Percentiles rank a stretch among this genome's conserved stretches.
phyloP scores from a whole-genome alignment of 495 filamentous ascomycete species.

The Talaromyces adpressus region DNA sequence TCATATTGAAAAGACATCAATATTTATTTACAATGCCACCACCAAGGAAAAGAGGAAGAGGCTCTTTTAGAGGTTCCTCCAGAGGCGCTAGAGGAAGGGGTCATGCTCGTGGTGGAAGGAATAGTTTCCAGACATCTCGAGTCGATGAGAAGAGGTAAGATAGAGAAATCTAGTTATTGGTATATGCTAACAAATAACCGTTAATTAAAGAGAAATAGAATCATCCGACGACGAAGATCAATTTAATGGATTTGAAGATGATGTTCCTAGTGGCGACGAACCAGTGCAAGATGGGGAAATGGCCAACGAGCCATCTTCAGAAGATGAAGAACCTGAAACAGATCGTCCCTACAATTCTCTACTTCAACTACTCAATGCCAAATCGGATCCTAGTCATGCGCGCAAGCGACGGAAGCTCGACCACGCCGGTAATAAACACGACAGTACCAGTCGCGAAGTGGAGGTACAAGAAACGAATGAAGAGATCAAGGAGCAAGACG shows the following conservation, averaged over 20 bases:
- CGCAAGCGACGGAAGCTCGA: conserved; percentile 64
- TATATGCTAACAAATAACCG: neutral
- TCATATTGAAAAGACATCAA: neutral
- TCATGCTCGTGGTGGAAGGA: conserved; percentile 15
- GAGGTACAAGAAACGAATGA: conserved; percentile 5
- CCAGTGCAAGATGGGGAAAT: conserved; percentile 17
- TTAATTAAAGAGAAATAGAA: conserved; percentile 22
- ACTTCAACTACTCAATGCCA: conserved; percentile 51
- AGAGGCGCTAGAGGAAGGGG: conserved; percentile 25
- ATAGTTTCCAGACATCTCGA: conserved; percentile 31
- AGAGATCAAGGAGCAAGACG: conserved; percentile 19
- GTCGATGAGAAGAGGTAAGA: conserved; percentile 35
- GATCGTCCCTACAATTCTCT: conserved; percentile 56
- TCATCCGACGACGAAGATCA: conserved; percentile 25
- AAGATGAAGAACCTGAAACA: conserved; percentile 36
- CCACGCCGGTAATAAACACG: conserved; percentile 16
- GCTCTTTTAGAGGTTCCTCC: conserved; percentile 18
- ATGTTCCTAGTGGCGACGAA: conserved; percentile 9
- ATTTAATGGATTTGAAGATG: conserved; percentile 16
- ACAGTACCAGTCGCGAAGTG: conserved; percentile 7
- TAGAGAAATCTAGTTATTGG: neutral
- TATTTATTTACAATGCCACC: conserved; percentile 14
- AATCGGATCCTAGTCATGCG: conserved; percentile 44
- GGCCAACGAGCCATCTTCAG: conserved; percentile 33
- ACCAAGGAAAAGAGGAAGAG: conserved; percentile 23